Base-by-base conservation (phyloP, 2,329 filamentous ascomycete species). In the Scedosporium dehoogii region DNA sequence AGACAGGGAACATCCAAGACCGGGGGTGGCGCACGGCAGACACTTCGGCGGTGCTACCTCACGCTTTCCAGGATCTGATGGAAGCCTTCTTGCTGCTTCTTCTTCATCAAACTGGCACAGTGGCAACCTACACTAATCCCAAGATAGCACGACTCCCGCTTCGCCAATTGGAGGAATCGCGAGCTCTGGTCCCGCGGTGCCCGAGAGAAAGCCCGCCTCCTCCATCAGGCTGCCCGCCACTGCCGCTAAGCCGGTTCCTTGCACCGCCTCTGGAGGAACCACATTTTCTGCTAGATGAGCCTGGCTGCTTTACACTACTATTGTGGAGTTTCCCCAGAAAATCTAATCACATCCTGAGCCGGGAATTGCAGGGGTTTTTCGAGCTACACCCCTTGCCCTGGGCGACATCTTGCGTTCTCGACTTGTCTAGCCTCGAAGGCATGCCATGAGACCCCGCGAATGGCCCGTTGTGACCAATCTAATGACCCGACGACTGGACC, bases 101-200 rank as follows among this genome's bases (percentile, higher is more conserved):
- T n/a, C 51, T 23, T 27, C 51, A 55, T 55, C 51, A 55, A 27
- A 27, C 18, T 14, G 21, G 51, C 21, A 25, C 29, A 33, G 29
- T 33, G 48, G n/a, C 23, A 23, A 1, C 44, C 44, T 48, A 48
- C 23, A 55, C 51, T 55, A 55, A 55, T 6, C 51, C 51, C 18
- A 29, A 18, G 18, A 29, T 16, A 55, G 51, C 12, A 55, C 51
- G 51, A 55, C 23, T 23, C 18, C 21, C 51, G 51, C 18, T 23
- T 55, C 51, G 51, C 51, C 51, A 55, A 55, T 55, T 55, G 51
- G 51, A 55, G 51, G 51, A 55, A 55, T 23, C 51, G 51, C 12
- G n/a, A 14, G 12, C 18, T 55, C 23, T 25, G 21, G 51, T 55
- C 12, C 5, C 10, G 18, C 12, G 29, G 51, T 27, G 51, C 23